Evolutionary conservation across 1,284 basidiomycete genomes (phyloP).

Genomic region (Trichosporon ovoides): DNA sequence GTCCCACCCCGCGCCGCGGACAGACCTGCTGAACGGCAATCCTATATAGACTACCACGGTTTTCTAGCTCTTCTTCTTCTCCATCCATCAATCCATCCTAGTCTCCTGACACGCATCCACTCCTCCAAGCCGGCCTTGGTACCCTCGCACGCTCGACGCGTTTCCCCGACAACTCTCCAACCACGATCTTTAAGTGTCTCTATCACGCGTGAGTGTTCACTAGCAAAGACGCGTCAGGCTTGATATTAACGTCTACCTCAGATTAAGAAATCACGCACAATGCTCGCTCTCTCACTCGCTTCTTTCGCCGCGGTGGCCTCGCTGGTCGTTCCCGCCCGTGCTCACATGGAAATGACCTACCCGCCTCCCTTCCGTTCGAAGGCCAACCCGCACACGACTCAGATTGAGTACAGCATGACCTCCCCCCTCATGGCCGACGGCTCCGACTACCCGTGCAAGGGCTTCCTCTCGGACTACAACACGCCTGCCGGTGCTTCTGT

Average conservation of each 20-base stretch:
- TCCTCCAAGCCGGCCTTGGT: background rate
- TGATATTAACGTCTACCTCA: no score
- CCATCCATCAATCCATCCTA: background rate
- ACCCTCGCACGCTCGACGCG: background rate
- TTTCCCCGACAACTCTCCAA: background rate
- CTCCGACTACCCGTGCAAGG: conserved; percentile 48
- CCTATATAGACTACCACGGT: background rate
- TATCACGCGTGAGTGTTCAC: background rate
- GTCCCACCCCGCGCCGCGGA: background rate
- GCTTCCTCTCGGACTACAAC: conserved; percentile 36
- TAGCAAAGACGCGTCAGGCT: background rate
- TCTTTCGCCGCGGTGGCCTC: conserved; percentile 12
- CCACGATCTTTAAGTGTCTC: background rate
- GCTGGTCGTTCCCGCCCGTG: conserved; percentile 23
- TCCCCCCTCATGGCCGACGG: conserved; percentile 40
- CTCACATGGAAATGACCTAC: conserved; percentile 42
- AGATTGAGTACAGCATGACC: conserved; percentile 47
- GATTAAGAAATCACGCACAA: no score
- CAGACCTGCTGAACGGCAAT: background rate
- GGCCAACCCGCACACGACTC: conserved; percentile 34
- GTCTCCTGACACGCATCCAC: background rate
- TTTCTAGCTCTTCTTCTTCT: background rate
- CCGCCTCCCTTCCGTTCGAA: conserved; percentile 38
- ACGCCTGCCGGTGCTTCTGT: conserved; percentile 27
- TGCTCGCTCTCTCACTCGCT: background rate